A percentile compares a stretch with the other conserved stretches of the same genome.
phyloP scores from a whole-genome alignment of 257 asterid species.

The Nicotiana otophora region DNA sequence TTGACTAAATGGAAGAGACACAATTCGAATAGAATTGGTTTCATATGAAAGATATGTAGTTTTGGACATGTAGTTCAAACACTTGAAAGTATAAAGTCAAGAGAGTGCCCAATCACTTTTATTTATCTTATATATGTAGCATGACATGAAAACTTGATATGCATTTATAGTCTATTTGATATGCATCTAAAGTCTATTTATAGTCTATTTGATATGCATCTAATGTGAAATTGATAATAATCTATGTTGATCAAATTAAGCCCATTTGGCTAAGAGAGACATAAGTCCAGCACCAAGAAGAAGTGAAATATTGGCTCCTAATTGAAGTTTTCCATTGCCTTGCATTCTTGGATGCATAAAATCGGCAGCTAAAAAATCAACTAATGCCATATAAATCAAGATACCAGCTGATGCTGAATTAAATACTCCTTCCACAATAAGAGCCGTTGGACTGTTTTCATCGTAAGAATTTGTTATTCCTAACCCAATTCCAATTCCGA shows the following conservation, averaged over 20 bases:
- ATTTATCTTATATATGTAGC: too few relatives aligned
- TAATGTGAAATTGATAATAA: background rate
- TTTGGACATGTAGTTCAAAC: too few relatives aligned
- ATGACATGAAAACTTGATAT: too few relatives aligned
- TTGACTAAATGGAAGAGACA: too few relatives aligned
- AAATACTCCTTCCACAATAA: slow-evolving; percentile 11
- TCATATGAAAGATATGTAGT: too few relatives aligned
- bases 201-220: too few relatives aligned
- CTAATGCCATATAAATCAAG: slow-evolving; percentile 14
- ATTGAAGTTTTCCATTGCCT: slow-evolving; percentile 10
- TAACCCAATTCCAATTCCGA: slow-evolving; percentile 5
- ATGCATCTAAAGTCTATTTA: too few relatives aligned
- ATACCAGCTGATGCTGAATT: slow-evolving; percentile 17
- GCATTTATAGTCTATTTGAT: too few relatives aligned
- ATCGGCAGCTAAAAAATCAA: slow-evolving; percentile 12
- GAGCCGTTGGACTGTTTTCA: slow-evolving; percentile 14
- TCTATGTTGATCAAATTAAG: background rate
- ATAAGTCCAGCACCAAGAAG: slow-evolving; percentile 17
- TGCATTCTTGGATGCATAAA: slow-evolving; percentile 21
- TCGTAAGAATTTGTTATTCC: slow-evolving; percentile 6
- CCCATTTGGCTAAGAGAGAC: slow-evolving; percentile 16
- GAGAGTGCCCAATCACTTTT: too few relatives aligned
- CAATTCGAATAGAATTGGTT: too few relatives aligned
- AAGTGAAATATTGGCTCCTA: slow-evolving; percentile 16
- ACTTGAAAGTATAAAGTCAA: too few relatives aligned